Evolutionary conservation across 169 alveolate species (phyloP), one percentile per base, ranked within the genome.

Genomic region (Plasmodium knowlesi): DNA sequence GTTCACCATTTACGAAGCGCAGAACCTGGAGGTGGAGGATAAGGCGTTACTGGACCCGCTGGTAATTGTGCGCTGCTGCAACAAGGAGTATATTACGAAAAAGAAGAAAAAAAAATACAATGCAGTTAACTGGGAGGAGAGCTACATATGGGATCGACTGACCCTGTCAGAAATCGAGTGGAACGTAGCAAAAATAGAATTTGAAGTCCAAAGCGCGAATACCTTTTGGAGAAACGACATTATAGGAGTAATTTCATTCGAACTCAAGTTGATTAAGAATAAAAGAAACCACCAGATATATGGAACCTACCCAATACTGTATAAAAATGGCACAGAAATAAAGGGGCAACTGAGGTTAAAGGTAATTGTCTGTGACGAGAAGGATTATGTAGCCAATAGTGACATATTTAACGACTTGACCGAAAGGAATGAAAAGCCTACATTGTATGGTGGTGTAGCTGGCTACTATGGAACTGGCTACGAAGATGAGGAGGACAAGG

Each of bases 111-210:
- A 96, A 71, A 98, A 97, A 91, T 95, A 97, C 82, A 96, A 94
- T 37, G 98, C 97, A 14, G 98, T 98, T 25, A 97, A 97, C 89
- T 98, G 99, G 99, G 99, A 98, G 72, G 99, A 97, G 83, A 92
- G 97, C 80, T 95, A 94, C 92, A 92, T 97, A 54, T 98, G 99
- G 99, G 95, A 96, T 50, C 97, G 98, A 95, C 54, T 98, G 5
- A 96, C 93, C 54, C 94, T 97, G 28, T 94, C 98, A 41, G 96
- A 91, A 93, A 91, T 97, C 16, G 98, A 97, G 88, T 98, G 99
- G 99, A 97, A 95, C 28, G 94, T 96, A 73, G 97, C 98, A 76
- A 97, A 96, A 81, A 96, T 98, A 22, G 98, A 97, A 71, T 98
- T 98, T 94, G 99, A 98, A 88, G 96, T 98, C 34, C 99, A 97